Conservation (phyloP, 805 yeast species). For the Myxozyma lipomycoides region DNA sequence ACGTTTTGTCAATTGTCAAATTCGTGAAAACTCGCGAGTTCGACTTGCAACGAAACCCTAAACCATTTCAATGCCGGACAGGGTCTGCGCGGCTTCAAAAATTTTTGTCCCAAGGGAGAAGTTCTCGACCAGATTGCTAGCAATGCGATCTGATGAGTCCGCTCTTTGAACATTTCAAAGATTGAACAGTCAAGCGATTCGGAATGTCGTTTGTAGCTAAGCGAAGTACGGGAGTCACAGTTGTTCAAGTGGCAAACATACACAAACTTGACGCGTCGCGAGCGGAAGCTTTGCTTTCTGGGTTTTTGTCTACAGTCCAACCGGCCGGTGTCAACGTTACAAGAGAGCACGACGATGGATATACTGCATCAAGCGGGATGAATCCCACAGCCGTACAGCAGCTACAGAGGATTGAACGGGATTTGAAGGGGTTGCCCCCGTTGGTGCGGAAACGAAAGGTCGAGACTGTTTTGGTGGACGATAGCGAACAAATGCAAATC, state of each 20-base stretch:
- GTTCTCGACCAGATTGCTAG: no score
- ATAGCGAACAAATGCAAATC: background rate
- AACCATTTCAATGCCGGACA: no score
- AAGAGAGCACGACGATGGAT: background rate
- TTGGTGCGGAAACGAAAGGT: constrained; percentile 21
- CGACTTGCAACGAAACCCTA: no score
- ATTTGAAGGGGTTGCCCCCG: constrained; percentile 78
- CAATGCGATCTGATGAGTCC: no score
- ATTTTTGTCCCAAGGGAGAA: no score
- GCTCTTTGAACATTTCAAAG: no score
- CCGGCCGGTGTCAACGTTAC: constrained; percentile 24
- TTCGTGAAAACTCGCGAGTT: no score
- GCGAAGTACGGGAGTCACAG: constrained; percentile 26
- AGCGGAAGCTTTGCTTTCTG: constrained; percentile 30
- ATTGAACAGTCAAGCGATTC: no score
- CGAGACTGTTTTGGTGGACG: constrained; percentile 3
- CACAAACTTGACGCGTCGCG: constrained; percentile 27
- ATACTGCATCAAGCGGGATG: constrained; percentile 26
- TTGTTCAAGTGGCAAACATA: constrained; percentile 27
- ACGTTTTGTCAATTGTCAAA: no score
- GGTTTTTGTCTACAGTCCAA: constrained; percentile 38
- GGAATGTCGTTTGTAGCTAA: constrained; percentile 10
- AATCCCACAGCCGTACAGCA: constrained; percentile 51
- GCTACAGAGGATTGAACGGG: constrained; percentile 69
- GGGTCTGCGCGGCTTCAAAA: no score